Conservation (phyloP, 345 rosid species). For the Populus pruinosa region DNA sequence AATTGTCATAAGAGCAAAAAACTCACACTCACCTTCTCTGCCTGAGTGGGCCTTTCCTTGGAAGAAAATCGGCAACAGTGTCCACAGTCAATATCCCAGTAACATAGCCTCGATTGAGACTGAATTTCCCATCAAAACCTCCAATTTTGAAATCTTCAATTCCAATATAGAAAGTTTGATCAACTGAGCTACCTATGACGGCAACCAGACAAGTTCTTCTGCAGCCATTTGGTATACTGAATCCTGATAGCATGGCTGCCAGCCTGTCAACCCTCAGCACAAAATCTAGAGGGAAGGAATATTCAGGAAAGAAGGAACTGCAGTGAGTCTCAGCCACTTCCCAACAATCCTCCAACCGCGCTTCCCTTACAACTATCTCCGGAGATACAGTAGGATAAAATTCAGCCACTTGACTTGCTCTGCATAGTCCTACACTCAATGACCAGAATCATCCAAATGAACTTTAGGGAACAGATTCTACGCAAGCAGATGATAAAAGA, state of each 20-base stretch:
- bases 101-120: conserved; percentile 66
- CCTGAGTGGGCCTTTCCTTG: conserved; percentile 71
- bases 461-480: background rate
- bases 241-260: conserved; percentile 70
- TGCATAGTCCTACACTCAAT: conserved; percentile 52
- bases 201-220: conserved; percentile 78
- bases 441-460: conserved; percentile 3
- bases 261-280: conserved; percentile 73
- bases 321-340: conserved; percentile 98
- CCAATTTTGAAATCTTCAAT: conserved; percentile 65
- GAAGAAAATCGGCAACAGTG: conserved; percentile 84
- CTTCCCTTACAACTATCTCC: conserved; percentile 86
- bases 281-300: conserved; percentile 79
- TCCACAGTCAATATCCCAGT: conserved; percentile 90
- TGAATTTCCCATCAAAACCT: conserved; percentile 61
- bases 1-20: background rate
- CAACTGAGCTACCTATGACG: conserved; percentile 54
- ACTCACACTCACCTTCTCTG: conserved; percentile 72
- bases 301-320: conserved; percentile 81
- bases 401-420: conserved; percentile 78
- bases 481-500: no score
- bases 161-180: conserved; percentile 53
- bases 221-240: conserved; percentile 67
- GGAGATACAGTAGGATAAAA: conserved; percentile 67
- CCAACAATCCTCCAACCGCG: conserved; percentile 89